Conservation (phyloP, 139 green algal genomes). For the Micractinium sp. region DNA sequence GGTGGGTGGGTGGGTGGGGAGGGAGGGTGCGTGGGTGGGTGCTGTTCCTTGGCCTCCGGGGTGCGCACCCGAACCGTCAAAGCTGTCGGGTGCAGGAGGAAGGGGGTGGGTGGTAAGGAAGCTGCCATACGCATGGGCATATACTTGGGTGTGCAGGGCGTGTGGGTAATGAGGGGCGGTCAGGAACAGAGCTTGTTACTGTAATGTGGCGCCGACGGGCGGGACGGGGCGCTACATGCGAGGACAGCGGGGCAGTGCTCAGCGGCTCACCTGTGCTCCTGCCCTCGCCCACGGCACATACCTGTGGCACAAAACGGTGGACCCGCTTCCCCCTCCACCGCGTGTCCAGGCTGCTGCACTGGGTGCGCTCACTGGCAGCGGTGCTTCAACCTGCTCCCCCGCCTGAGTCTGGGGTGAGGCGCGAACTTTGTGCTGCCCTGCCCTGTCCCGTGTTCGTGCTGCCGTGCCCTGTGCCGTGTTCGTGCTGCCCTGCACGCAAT, state of each 20-base stretch:
- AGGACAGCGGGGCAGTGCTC: too few species aligned
- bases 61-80: background rate
- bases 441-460: background rate
- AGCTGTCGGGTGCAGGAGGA: background rate
- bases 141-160: background rate
- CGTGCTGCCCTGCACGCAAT: background rate
- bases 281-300: background rate
- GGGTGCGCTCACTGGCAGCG: constrained; percentile 53
- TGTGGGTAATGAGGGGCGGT: too few species aligned
- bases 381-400: constrained; percentile 52
- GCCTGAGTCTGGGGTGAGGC: constrained; percentile 32
- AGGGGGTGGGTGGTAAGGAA: background rate
- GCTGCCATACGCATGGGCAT: background rate
- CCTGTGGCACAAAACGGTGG: too few species aligned
- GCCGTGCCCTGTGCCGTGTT: background rate
- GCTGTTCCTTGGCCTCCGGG: too few species aligned
- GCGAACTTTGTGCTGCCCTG: background rate
- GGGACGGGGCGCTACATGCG: too few species aligned
- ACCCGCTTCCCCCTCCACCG: background rate
- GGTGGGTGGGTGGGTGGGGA: background rate
- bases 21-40: too few species aligned
- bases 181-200: too few species aligned
- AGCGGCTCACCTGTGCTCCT: background rate
- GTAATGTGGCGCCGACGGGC: too few species aligned
- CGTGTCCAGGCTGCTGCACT: constrained; percentile 38